Evolutionary conservation across 192 early-diverging fungal species (phyloP), one percentile per base, ranked within the genome.

Genomic region (Backusella parvicylindrica): DNA sequence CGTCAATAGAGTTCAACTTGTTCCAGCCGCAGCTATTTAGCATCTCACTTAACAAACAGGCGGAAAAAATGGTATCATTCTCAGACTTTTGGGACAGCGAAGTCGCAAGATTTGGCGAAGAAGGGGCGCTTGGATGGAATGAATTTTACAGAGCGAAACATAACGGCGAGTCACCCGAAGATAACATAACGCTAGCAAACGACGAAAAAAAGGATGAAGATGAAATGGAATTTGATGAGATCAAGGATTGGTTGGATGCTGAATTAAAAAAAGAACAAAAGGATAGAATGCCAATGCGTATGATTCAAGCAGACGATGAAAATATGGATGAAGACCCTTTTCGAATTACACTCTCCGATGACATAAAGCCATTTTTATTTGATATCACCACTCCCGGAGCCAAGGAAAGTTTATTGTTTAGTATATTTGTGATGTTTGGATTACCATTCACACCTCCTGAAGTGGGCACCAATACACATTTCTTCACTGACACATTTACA

Each of bases 31-130:
- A 70, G 8, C 33, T 81, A 5, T 81, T 71, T 37, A 47, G 33
- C 6, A 72, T 75, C 23, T 36, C 43, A 33, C 33, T 50, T 2
- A 74, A 49, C 23, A 49, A 75, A 37, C 82, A 81, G 75, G 60
- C 78, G 6, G 66, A 83, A 23, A 81, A 84, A 68, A n/a, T 87
- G 0, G 47, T 69, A 1, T 78, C 74, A 36, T 77, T 89, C 15
- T 83, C 78, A 21, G 73, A 82, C 5, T 89, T 84, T 60, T 89
- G 88, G 88, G 86, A 88, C 35, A 81, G 79, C 31, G 88, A 89
- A 70, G 71, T 82, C 16, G 81, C 83, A 36, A 77, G 88, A 3
- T 86, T 89, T 73, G 88, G 86, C 6, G 88, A 89, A 68, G 77
- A 83, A 64, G 83, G 82, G 41, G 87, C 87, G 0, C 80, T 79